phyloP scores from a whole-genome alignment of 805 yeast species.

The Saturnispora quitensis region DNA sequence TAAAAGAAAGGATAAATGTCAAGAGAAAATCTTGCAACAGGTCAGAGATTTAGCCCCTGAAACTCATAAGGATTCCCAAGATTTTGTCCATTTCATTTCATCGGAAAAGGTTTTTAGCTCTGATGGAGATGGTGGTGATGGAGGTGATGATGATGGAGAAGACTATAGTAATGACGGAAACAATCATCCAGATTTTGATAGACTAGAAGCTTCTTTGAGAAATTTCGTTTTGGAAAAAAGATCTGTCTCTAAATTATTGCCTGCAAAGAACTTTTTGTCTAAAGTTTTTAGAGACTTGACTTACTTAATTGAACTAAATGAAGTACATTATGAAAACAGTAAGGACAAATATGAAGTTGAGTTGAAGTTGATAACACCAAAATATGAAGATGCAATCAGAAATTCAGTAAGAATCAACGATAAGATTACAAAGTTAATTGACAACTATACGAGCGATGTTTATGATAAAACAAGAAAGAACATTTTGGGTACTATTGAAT shows the following conservation, averaged over 20 bases:
- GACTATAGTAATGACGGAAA: conserved; percentile 16
- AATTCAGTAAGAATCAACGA: conserved; percentile 50
- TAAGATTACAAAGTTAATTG: conserved; percentile 53
- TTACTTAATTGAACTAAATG: conserved; percentile 53
- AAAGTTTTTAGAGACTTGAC: conserved; percentile 63
- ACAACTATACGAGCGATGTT: conserved; percentile 44
- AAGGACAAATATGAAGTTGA: conserved; percentile 38
- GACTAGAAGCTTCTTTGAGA: conserved; percentile 74
- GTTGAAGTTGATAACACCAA: conserved; percentile 53
- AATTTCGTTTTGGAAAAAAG: conserved; percentile 84
- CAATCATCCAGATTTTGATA: conserved; percentile 60
- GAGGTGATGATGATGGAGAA: conserved; percentile 14
- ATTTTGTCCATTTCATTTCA: conserved; percentile 88
- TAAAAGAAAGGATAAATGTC: conserved; percentile 71
- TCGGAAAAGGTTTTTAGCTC: conserved; percentile 40
- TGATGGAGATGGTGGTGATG: conserved; percentile 24
- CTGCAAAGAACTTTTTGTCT: conserved; percentile 79
- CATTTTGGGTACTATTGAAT: conserved; percentile 40
- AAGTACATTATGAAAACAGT: conserved; percentile 42
- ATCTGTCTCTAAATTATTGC: conserved; percentile 77
- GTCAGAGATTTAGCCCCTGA: conserved; percentile 82
- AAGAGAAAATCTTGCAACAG: conserved; percentile 68
- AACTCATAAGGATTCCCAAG: conserved; percentile 78
- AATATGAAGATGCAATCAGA: conserved; percentile 43
- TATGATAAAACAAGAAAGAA: conserved; percentile 52